Evolutionary conservation across 2,329 filamentous ascomycete species (phyloP), one percentile per base, ranked within the genome.

Genomic region (Diaporthe ilicicola): DNA sequence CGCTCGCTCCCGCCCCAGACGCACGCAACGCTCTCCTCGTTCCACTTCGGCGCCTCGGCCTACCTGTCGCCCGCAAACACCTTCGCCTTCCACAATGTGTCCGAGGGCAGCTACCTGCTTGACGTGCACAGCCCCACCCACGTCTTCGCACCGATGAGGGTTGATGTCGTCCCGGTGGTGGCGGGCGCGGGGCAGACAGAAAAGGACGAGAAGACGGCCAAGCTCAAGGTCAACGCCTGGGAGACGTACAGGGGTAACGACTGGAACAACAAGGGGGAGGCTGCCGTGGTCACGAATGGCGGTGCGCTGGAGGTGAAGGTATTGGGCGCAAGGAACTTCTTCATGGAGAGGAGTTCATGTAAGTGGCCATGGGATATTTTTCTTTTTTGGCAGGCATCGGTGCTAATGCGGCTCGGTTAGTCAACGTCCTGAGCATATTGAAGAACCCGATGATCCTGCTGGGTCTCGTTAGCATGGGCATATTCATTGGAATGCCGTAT

Each of bases 361-460:
- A 82, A 86, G 92, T 88, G 74, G 64, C 29, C 48, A 37, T 4
- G 17, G n/a, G 22, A 9, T n/a, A n/a, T n/a, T n/a, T n/a, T 13
- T 22, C 6, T 22, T 8, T 1, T 19, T 27, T 22, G 15, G 51
- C 19, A 32, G 46, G 2, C 2, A 3, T 12, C n/a, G 3, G 5
- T 44, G 64, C 62, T 70, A 55, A 72, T n/a, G 4, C 17, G 61
- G 65, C 6, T 32, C 53, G 51, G 22, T 55, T 74, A 94, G 92
- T 95, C 83, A 94, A 91, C 22, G 87, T 95, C n/a, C 78, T 98
- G 70, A 89, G 89, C 71, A 91, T 98, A 69, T 86, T 98, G 77
- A 96, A 96, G 85, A 97, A 94, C 79, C 96, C 96, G 4, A 98
- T 98, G 94, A 98, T 98, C 74, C 87, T 99, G 72, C 92, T 99